phyloP scores from a whole-genome alignment of 202 grass and related monocot genomes.

The Cymbopogon flexuosus region DNA sequence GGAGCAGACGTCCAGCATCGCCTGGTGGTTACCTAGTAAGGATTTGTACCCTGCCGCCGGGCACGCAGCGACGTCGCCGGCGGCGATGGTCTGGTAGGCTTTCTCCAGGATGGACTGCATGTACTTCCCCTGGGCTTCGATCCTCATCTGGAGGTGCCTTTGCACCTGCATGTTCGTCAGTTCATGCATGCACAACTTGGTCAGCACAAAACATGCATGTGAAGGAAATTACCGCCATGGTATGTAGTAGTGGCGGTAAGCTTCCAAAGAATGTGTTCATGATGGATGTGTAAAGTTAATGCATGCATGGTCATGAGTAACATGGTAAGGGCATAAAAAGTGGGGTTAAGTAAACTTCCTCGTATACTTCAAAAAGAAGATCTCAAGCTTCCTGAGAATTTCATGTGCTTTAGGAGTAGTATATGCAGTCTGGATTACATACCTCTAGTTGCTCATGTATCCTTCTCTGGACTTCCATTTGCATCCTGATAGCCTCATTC shows the following conservation, averaged over 20 bases:
- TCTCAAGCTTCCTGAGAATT: conserved; percentile 34
- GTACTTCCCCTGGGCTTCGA: conserved; percentile 94
- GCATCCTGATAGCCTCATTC: conserved; percentile 84
- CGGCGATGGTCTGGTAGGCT: conserved; percentile 68
- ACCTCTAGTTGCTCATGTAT: conserved; percentile 90
- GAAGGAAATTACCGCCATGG: background rate
- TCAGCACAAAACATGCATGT: background rate
- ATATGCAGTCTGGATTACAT: conserved; percentile 19
- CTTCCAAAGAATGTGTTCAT: conserved; percentile 35
- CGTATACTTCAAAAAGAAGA: conserved; percentile 35
- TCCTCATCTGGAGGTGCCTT: conserved; percentile 94
- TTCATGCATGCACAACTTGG: conserved; percentile 3
- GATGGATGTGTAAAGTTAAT: conserved; percentile 7
- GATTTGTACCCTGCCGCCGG: conserved; percentile 50
- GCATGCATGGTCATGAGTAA: background rate
- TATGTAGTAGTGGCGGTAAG: background rate
- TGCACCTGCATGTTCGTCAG: conserved; percentile 58
- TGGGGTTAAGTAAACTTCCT: conserved; percentile 48
- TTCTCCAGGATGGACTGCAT: conserved; percentile 98
- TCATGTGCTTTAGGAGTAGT: background rate
- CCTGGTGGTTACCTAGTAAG: conserved; percentile 41
- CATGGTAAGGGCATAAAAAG: conserved; percentile 30
- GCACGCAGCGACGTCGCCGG: conserved; percentile 35
- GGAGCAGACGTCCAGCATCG: conserved; percentile 56
- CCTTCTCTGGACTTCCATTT: conserved; percentile 92